A percentile compares a stretch with the other conserved stretches of the same genome.
Evolutionary conservation across 805 yeast species (phyloP).

Genomic region (Starmerella apis): DNA sequence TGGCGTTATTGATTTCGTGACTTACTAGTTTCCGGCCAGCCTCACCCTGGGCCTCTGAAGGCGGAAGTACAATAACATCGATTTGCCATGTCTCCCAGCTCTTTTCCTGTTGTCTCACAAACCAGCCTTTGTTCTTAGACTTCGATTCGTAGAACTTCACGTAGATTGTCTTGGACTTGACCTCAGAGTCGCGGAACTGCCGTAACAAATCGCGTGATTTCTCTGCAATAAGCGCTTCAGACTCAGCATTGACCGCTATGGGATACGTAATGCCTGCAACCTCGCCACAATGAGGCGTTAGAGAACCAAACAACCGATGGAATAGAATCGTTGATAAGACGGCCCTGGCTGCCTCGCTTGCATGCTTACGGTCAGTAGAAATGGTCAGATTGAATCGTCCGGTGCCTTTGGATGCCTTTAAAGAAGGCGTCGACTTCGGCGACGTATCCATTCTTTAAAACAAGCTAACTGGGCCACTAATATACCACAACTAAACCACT

Average conservation of each 20-base stretch:
- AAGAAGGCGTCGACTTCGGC: neutral
- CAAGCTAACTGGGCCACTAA: too few relatives aligned
- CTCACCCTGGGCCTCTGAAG: neutral
- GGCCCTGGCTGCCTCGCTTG: slow-evolving; percentile 48
- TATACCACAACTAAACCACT: too few relatives aligned
- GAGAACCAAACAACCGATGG: slow-evolving; percentile 55
- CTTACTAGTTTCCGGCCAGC: neutral
- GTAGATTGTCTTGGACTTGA: slow-evolving; percentile 4
- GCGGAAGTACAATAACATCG: slow-evolving; percentile 39
- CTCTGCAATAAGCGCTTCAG: slow-evolving; percentile 20
- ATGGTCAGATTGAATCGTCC: slow-evolving; percentile 13
- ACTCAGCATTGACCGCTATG: slow-evolving; percentile 16
- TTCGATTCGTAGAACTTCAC: slow-evolving; percentile 30
- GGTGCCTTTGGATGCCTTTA: neutral
- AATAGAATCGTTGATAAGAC: slow-evolving; percentile 58
- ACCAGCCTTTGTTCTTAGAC: slow-evolving; percentile 46
- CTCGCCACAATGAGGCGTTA: slow-evolving; percentile 46
- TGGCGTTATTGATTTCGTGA: neutral
- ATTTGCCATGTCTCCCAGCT: slow-evolving; percentile 69
- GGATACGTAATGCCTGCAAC: slow-evolving; percentile 48
- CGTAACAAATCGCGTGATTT: slow-evolving; percentile 14
- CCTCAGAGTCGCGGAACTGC: slow-evolving; percentile 20
- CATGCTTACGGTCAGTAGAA: slow-evolving; percentile 39
- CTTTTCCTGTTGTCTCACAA: slow-evolving; percentile 40
- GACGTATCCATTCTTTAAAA: neutral